Evolutionary conservation across 495 filamentous ascomycete genomes (phyloP).

Genomic region (Lasiosphaeria hispida): DNA sequence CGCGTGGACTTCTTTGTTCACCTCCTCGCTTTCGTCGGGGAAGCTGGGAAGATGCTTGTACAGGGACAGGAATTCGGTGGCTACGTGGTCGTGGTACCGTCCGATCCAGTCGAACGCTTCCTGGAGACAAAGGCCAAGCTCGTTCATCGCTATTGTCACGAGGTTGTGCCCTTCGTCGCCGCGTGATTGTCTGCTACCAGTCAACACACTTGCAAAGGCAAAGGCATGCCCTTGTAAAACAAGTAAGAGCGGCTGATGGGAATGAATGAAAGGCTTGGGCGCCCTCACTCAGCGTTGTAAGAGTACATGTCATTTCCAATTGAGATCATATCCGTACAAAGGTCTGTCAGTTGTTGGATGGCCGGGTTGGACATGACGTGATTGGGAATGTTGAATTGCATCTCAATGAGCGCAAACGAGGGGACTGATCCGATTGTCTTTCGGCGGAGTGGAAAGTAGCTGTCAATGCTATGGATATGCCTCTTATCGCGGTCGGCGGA

Average conservation of each 20-base stretch:
- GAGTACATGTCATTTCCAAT: slow-evolving; percentile 19
- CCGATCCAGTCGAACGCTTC: slow-evolving; percentile 15
- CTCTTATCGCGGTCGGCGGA: not conserved
- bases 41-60: slow-evolving; percentile 5
- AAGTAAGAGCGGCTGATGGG: too few relatives aligned
- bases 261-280: not conserved
- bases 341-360: slow-evolving; percentile 3
- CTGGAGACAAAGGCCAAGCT: slow-evolving; percentile 5
- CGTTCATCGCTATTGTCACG: slow-evolving; percentile 16
- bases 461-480: slow-evolving; percentile 1
- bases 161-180: slow-evolving; percentile 19
- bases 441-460: slow-evolving; percentile 16
- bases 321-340: slow-evolving; percentile 12
- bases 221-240: too few relatives aligned
- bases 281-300: slow-evolving; percentile 9
- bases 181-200: not conserved
- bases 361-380: slow-evolving; percentile 9
- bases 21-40: not conserved
- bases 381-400: slow-evolving; percentile 18
- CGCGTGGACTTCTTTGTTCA: slow-evolving; percentile 4
- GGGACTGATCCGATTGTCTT: slow-evolving; percentile 12
- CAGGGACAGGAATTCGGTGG: not conserved
- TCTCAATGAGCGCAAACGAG: slow-evolving; percentile 10
- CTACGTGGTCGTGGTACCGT: not conserved
- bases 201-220: too few relatives aligned